Conservation (phyloP, 2,329 filamentous ascomycete genomes). For the Penicillium sp. region DNA sequence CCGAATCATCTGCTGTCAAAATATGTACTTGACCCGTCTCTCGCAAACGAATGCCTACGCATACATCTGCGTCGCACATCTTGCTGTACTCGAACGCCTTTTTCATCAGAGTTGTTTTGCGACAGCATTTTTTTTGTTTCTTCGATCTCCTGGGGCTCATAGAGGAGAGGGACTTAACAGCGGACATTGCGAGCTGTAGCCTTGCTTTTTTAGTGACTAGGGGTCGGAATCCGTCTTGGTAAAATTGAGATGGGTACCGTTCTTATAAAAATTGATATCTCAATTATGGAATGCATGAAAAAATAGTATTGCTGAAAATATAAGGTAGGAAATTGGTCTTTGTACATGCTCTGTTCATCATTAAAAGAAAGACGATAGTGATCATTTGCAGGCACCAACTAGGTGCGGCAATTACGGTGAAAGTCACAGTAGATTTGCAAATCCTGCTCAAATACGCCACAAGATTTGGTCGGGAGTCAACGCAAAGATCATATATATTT, state of each 20-base stretch:
- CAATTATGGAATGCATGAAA: not conserved
- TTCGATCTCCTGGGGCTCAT: slow-evolving; percentile 4
- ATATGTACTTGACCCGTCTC: slow-evolving; percentile 21
- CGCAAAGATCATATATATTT: not conserved
- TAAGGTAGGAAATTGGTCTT: not conserved
- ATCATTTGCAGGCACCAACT: not conserved
- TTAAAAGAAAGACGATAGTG: not conserved
- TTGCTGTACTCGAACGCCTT: slow-evolving; percentile 21
- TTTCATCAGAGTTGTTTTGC: slow-evolving; percentile 15
- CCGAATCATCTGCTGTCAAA: slow-evolving; percentile 16
- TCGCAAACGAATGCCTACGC: slow-evolving; percentile 24
- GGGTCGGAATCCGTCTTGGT: not conserved
- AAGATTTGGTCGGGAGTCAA: slow-evolving; percentile 1
- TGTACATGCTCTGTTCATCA: not conserved
- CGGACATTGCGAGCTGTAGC: not conserved
- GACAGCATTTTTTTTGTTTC: slow-evolving; percentile 14
- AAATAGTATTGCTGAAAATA: not conserved
- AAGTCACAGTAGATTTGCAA: slow-evolving; percentile 1
- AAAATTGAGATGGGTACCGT: not conserved
- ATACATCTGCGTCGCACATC: slow-evolving; percentile 19
- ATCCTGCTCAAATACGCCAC: not conserved
- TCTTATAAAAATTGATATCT: not conserved
- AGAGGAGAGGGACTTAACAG: not conserved
- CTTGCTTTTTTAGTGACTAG: not conserved
- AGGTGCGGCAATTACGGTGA: not conserved